Evolutionary conservation across 805 yeast genomes (phyloP).

Genomic region (Saccharomycopsis guyanensis): DNA sequence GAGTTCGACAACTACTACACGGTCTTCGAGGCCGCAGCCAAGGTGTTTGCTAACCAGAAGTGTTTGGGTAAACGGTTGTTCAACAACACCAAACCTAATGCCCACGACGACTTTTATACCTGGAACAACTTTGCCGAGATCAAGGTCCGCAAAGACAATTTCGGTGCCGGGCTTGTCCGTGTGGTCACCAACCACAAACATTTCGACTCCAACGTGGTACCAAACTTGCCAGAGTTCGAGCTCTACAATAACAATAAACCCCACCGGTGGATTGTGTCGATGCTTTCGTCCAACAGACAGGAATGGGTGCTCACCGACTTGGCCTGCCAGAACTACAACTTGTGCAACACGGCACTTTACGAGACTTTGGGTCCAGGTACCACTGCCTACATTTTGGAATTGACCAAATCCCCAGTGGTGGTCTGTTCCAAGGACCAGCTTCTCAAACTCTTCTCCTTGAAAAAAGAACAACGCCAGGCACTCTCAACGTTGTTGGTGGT

Average conservation of each 20-base stretch:
- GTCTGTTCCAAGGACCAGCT: slow-evolving; percentile 42
- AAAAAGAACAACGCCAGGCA: slow-evolving; percentile 26
- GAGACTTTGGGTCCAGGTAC: slow-evolving; percentile 54
- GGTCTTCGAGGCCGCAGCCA: slow-evolving; percentile 27
- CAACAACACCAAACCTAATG: slow-evolving; percentile 26
- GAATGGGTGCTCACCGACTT: slow-evolving; percentile 57
- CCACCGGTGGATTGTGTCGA: slow-evolving; percentile 42
- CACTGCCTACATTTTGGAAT: slow-evolving; percentile 50
- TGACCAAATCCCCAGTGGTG: slow-evolving; percentile 53
- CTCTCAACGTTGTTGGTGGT: slow-evolving; percentile 34
- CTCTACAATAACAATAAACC: slow-evolving; percentile 27
- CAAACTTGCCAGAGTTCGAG: slow-evolving; percentile 26
- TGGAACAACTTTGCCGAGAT: slow-evolving; percentile 38
- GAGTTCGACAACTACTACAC: slow-evolving; percentile 30
- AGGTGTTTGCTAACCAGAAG: slow-evolving; percentile 24
- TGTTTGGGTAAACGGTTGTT: slow-evolving; percentile 33
- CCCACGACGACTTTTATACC: slow-evolving; percentile 35
- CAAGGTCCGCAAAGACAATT: slow-evolving; percentile 34
- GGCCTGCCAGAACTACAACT: slow-evolving; percentile 47
- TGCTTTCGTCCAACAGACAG: slow-evolving; percentile 49
- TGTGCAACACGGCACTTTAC: slow-evolving; percentile 43
- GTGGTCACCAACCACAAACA: slow-evolving; percentile 28
- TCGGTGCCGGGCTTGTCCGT: slow-evolving; percentile 50
- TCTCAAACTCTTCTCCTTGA: slow-evolving; percentile 33
- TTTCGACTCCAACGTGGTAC: slow-evolving; percentile 23